A percentile compares a stretch with the other conserved stretches of the same genome.
These are phyloP conservation scores for Trichoderma endophyticum DNA, from an alignment of 2,329 filamentous ascomycete genomes.

Conservation along the genomic window DNA sequence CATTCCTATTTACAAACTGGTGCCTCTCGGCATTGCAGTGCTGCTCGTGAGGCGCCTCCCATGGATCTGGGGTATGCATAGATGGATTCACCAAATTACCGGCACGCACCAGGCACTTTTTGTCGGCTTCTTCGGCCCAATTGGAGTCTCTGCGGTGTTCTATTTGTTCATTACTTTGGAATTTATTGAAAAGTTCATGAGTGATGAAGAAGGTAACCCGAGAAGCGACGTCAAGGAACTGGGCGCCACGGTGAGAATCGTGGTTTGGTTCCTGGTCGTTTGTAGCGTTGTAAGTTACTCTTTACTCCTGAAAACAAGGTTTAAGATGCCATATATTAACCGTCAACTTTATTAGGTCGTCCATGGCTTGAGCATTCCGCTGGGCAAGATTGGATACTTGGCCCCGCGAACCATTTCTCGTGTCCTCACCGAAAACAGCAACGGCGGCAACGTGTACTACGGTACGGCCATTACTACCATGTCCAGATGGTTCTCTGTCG, in stretches of 20 bases:
- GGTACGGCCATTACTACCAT: not conserved
- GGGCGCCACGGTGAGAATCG: constrained; percentile 62
- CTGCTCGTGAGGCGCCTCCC: constrained; percentile 75
- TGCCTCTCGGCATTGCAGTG: constrained; percentile 71
- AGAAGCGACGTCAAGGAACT: constrained; percentile 65
- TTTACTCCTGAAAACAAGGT: not conserved
- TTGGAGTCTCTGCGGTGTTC: constrained; percentile 86
- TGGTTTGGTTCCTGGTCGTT: constrained; percentile 83
- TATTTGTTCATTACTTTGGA: constrained; percentile 81
- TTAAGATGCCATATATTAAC: not conserved
- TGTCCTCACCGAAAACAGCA: constrained; percentile 26
- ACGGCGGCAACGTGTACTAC: constrained; percentile 15
- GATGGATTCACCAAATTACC: constrained; percentile 75
- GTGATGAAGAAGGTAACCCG: constrained; percentile 53
- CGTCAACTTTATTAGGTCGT: constrained; percentile 53
- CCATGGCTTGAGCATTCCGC: constrained; percentile 77
- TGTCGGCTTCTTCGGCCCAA: constrained; percentile 89
- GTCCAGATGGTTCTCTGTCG: constrained; percentile 55
- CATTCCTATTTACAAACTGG: constrained; percentile 69
- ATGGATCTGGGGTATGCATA: constrained; percentile 70
- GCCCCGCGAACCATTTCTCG: constrained; percentile 58
- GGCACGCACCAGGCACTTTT: constrained; percentile 72
- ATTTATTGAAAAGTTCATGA: constrained; percentile 58
- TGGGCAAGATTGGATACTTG: constrained; percentile 64
- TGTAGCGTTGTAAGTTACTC: constrained; percentile 69